Evolutionary conservation across 1,139 yeast genomes (phyloP).

Genomic region (Diutina siamensis): DNA sequence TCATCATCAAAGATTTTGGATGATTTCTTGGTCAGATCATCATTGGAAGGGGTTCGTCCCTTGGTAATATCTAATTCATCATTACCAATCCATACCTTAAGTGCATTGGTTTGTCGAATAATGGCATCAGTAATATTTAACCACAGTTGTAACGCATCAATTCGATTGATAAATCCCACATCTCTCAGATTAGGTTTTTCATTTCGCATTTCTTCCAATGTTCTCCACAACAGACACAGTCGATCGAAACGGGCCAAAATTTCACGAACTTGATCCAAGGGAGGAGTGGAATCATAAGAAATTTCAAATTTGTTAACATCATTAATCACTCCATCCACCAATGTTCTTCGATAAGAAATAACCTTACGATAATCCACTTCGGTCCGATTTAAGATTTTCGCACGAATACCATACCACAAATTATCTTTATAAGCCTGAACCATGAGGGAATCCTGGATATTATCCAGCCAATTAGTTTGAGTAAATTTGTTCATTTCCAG

Average conservation of each 20-base stretch:
- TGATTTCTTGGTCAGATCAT: conserved; percentile 13
- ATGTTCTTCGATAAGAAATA: conserved; percentile 58
- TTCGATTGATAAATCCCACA: conserved; percentile 49
- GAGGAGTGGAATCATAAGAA: conserved; percentile 25
- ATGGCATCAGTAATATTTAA: conserved; percentile 63
- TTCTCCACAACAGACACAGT: conserved; percentile 73
- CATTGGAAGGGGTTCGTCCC: conserved; percentile 11
- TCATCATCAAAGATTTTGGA: conserved; percentile 45
- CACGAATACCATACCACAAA: conserved; percentile 70
- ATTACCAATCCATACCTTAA: conserved; percentile 69
- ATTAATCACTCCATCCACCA: conserved; percentile 66
- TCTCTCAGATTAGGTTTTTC: conserved; percentile 68
- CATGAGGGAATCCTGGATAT: conserved; percentile 36
- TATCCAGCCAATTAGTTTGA: conserved; percentile 24
- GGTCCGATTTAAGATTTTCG: conserved; percentile 72
- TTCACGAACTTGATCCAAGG: conserved; percentile 39
- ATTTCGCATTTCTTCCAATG: conserved; percentile 61
- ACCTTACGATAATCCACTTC: conserved; percentile 70
- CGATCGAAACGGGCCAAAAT: conserved; percentile 54
- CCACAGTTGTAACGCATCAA: conserved; percentile 84
- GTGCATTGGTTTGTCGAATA: conserved; percentile 41
- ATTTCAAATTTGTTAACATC: conserved; percentile 57
- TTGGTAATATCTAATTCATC: conserved; percentile 55
- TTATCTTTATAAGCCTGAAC: conserved; percentile 61
- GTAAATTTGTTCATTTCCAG: conserved; percentile 82